These are phyloP conservation scores for Ailanthus altissimus DNA, from an alignment of 345 rosid species.

Conservation along the genomic window DNA sequence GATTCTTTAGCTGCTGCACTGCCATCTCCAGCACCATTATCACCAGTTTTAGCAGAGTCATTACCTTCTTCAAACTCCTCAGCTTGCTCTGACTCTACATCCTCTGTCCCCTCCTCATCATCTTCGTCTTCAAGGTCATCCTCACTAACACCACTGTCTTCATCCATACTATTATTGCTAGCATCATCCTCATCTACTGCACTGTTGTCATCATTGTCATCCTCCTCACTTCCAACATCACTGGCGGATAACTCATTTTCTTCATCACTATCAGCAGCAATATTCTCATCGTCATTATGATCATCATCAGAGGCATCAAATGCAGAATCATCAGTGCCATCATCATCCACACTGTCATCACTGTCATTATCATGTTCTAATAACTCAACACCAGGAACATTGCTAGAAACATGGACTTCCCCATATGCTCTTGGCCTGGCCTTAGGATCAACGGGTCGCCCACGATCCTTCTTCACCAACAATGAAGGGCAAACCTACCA, in stretches of 20 bases:
- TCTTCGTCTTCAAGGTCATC: conserved; percentile 31
- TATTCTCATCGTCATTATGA: conserved; percentile 10
- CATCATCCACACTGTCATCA: conserved; percentile 36
- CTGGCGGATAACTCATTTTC: conserved; percentile 33
- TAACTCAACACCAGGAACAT: conserved; percentile 75
- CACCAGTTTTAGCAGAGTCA: conserved; percentile 22
- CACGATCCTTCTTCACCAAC: conserved; percentile 92
- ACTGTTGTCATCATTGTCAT: conserved; percentile 44
- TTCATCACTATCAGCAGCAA: conserved; percentile 41
- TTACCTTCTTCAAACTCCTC: conserved; percentile 37
- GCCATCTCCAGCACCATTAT: conserved; percentile 20
- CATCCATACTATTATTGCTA: conserved; percentile 12
- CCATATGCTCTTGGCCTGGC: conserved; percentile 90
- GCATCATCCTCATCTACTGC: conserved; percentile 34
- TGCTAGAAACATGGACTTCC: conserved; percentile 58
- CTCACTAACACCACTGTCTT: conserved; percentile 32
- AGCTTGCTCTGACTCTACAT: conserved; percentile 28
- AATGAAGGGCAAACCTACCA: conserved; percentile 83
- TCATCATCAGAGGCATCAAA: conserved; percentile 39
- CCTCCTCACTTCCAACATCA: conserved; percentile 39
- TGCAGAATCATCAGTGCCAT: conserved; percentile 36
- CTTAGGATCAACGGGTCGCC: conserved; percentile 68
- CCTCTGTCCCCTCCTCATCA: conserved; percentile 38
- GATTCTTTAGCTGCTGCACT: conserved; percentile 31
- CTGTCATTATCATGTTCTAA: conserved; percentile 47